Evolutionary conservation across 768 basidiomycete species (phyloP).

Genomic region (Galerina marginata): DNA sequence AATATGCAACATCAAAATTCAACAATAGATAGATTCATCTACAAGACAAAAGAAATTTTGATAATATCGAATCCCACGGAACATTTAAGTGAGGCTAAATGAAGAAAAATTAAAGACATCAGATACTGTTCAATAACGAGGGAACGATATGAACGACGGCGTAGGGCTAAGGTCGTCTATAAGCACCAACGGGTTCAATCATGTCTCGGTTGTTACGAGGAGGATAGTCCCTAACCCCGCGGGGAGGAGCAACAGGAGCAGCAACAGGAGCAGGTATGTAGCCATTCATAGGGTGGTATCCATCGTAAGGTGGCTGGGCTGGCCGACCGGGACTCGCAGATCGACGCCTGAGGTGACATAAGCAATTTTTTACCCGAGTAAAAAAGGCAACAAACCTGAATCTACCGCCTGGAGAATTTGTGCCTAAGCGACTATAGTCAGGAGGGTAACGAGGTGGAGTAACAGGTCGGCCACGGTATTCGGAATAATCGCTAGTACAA

Average conservation of each 20-base stretch:
- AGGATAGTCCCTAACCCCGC: constrained; percentile 50
- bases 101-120: not conserved
- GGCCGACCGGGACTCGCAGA: constrained; percentile 72
- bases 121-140: constrained; percentile 13
- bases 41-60: constrained; percentile 17
- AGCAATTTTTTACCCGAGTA: not conserved
- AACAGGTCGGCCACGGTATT: constrained; percentile 59
- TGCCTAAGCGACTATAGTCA: constrained; percentile 57
- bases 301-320: constrained; percentile 54
- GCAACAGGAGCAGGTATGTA: constrained; percentile 46
- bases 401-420: constrained; percentile 50
- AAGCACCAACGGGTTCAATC: constrained; percentile 43
- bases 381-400: constrained; percentile 40
- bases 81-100: constrained; percentile 3
- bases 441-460: constrained; percentile 55
- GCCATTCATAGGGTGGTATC: constrained; percentile 53
- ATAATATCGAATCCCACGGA: constrained; percentile 14
- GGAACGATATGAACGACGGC: constrained; percentile 6
- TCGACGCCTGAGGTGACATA: constrained; percentile 54
- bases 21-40: constrained; percentile 6
- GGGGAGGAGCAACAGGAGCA: constrained; percentile 40
- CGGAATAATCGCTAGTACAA: constrained; percentile 59
- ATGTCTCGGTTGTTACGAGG: constrained; percentile 53
- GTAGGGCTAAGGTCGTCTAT: constrained; percentile 42
- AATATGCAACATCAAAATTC: constrained; percentile 3